A percentile compares a stretch with the other conserved stretches of the same genome.
phyloP scores from a whole-genome alignment of 768 basidiomycete genomes.

The Xerocomus spinulosus region DNA sequence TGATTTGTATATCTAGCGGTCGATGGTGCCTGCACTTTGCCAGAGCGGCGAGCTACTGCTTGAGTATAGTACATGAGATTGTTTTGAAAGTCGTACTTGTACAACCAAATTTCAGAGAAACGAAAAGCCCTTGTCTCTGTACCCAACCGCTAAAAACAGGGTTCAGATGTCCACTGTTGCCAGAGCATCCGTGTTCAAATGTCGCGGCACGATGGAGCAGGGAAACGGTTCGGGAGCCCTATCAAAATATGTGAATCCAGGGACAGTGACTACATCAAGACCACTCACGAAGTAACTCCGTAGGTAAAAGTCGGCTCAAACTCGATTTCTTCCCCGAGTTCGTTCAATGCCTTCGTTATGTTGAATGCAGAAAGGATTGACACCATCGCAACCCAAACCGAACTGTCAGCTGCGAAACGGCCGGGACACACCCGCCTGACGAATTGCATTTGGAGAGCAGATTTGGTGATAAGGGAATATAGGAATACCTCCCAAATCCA shows the following conservation, averaged over 20 bases:
- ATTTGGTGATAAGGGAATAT: background rate
- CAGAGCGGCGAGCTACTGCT: too few species aligned
- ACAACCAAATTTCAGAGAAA: too few species aligned
- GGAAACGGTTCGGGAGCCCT: background rate
- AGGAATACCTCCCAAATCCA: background rate
- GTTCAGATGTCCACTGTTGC: background rate
- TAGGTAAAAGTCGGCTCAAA: background rate
- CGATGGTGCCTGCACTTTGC: too few species aligned
- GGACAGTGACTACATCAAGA: background rate
- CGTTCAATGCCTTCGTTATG: background rate
- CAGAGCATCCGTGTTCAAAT: background rate
- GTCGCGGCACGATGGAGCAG: background rate
- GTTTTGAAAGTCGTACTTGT: too few species aligned
- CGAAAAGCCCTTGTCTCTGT: too few species aligned
- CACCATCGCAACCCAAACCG: background rate
- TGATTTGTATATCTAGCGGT: too few species aligned
- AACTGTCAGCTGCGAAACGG: background rate
- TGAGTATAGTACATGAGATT: too few species aligned
- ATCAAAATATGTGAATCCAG: background rate
- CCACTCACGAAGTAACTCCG: background rate
- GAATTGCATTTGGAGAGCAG: background rate
- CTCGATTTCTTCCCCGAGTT: background rate
- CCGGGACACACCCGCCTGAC: background rate
- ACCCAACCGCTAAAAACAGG: too few species aligned
- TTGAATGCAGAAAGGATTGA: background rate